A percentile compares a stretch with the other conserved stretches of the same genome.
Evolutionary conservation across 768 basidiomycete genomes (phyloP).

Genomic region (Lentinula lateritia): DNA sequence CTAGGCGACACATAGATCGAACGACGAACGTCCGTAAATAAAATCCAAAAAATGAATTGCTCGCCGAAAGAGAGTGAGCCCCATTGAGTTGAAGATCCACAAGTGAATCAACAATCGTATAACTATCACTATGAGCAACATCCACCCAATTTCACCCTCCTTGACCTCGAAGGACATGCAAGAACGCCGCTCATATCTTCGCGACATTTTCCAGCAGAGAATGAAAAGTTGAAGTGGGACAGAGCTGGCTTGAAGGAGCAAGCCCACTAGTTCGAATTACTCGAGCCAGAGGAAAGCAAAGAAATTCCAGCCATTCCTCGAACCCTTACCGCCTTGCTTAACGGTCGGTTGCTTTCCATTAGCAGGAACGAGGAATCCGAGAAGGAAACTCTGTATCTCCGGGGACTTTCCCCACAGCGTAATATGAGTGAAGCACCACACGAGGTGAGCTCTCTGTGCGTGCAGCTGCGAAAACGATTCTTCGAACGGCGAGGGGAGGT

Average conservation of each 20-base stretch:
- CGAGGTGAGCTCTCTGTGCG: conserved; percentile 47
- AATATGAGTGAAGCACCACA: conserved; percentile 34
- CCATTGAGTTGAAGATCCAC: conserved; percentile 74
- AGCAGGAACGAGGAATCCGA: conserved; percentile 38
- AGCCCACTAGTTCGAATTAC: conserved; percentile 16
- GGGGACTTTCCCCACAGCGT: conserved; percentile 93
- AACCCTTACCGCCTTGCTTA: conserved; percentile 62
- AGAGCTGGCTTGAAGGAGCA: conserved; percentile 55
- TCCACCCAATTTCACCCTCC: conserved; percentile 27
- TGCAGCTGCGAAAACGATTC: conserved; percentile 82
- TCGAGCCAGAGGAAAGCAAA: conserved; percentile 24
- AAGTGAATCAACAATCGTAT: conserved; percentile 65
- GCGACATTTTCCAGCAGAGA: conserved; percentile 27
- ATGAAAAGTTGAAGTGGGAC: conserved; percentile 36
- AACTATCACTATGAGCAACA: conserved; percentile 87
- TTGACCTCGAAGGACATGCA: conserved; percentile 23
- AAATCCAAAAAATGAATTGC: conserved; percentile 46
- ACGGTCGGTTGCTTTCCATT: conserved; percentile 69
- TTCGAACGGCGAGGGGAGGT: conserved; percentile 52
- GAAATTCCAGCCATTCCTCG: conserved; percentile 45
- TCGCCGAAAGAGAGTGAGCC: conserved; percentile 83
- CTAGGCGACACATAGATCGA: conserved; percentile 16
- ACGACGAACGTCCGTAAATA: conserved; percentile 45
- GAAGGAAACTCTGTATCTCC: conserved; percentile 73
- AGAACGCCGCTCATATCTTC: conserved; percentile 72